Conservation (phyloP, 441 rosid species). For the Adansonia gregorii region DNA sequence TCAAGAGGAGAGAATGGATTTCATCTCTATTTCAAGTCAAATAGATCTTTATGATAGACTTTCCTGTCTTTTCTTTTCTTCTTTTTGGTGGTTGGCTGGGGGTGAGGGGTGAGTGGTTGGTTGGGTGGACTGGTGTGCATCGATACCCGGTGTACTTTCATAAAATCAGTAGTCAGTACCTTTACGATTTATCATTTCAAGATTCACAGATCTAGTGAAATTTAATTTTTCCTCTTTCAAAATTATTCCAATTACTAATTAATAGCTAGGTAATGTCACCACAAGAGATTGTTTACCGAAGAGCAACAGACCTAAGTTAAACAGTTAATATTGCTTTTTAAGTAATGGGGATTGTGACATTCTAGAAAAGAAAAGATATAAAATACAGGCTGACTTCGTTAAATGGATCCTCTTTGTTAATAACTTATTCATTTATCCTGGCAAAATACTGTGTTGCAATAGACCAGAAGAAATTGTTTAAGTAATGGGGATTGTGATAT, state of each 20-base stretch:
- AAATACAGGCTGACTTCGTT: neutral
- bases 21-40: constrained; percentile 3
- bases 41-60: neutral
- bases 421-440: neutral
- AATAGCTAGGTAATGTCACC: neutral
- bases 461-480: no score
- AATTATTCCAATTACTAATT: neutral
- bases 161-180: neutral
- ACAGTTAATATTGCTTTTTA: neutral
- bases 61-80: neutral
- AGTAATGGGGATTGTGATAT: neutral
- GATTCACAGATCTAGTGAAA: neutral
- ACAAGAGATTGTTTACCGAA: neutral
- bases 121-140: neutral
- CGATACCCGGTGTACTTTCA: neutral
- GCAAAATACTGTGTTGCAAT: neutral
- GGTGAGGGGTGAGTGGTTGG: neutral
- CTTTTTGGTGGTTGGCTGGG: neutral
- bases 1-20: neutral
- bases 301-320: neutral
- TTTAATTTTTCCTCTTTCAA: neutral
- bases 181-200: neutral
- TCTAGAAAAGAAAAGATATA: neutral
- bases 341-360: neutral
- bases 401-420: neutral